Evolutionary conservation across 2,329 filamentous ascomycete genomes (phyloP).

Genomic region (Aspergillus udagawae): DNA sequence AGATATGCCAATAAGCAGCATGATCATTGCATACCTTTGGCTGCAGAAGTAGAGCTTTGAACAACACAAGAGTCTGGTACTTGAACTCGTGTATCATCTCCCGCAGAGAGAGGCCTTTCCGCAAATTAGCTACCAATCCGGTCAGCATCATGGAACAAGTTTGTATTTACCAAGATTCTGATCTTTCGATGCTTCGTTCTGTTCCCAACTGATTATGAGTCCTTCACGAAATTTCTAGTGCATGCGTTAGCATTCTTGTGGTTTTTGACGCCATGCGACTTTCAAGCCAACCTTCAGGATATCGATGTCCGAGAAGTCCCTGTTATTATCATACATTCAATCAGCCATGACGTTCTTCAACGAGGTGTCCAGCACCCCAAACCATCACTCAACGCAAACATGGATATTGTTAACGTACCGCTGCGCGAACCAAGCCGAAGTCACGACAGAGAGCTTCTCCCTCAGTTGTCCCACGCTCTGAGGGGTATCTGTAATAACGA

Average conservation of each 20-base stretch:
- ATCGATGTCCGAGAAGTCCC: constrained; percentile 85
- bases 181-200: constrained; percentile 71
- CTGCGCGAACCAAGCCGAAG: constrained; percentile 94
- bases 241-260: constrained; percentile 12
- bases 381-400: neutral
- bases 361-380: neutral
- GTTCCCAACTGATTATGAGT: constrained; percentile 55
- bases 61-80: constrained; percentile 86
- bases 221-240: constrained; percentile 80
- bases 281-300: constrained; percentile 62
- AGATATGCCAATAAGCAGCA: constrained; percentile 6
- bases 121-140: constrained; percentile 8
- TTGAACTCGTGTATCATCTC: constrained; percentile 93
- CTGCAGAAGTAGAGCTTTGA: constrained; percentile 91
- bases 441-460: constrained; percentile 85
- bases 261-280: no score
- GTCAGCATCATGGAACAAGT: neutral
- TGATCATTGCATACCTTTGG: constrained; percentile 65
- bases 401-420: constrained; percentile 44
- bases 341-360: constrained; percentile 3
- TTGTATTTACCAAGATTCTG: constrained; percentile 73
- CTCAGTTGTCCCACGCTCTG: constrained; percentile 86
- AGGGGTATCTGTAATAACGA: constrained; percentile 88
- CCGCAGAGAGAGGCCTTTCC: constrained; percentile 64
- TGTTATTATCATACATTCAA: constrained; percentile 22